Percentiles rank a stretch among this genome's conserved stretches.
Conservation (phyloP, 2,329 filamentous ascomycete species). For the Dendryphion nanum region DNA sequence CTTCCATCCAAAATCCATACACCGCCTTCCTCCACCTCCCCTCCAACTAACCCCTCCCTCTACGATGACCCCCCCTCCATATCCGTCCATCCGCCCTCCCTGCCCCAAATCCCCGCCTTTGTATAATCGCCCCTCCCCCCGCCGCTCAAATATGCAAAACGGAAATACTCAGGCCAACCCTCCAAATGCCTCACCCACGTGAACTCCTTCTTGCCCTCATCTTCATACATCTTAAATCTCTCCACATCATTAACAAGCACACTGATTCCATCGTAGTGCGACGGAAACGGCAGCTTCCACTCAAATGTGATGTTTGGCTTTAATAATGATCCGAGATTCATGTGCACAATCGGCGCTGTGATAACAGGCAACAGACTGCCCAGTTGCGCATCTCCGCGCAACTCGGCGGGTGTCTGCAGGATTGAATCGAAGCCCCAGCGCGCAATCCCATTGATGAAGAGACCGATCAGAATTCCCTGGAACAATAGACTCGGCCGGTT, state of each 20-base stretch:
- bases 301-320: constrained; percentile 63
- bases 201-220: constrained; percentile 55
- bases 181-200: constrained; percentile 57
- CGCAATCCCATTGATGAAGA: constrained; percentile 92
- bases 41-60: too few species aligned
- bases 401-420: constrained; percentile 72
- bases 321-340: constrained; percentile 47
- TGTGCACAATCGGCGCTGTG: constrained; percentile 37
- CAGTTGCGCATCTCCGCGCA: constrained; percentile 57
- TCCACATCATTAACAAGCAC: constrained; percentile 86
- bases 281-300: constrained; percentile 48
- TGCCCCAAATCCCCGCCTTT: constrained; percentile 69
- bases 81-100: constrained; percentile 62
- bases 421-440: constrained; percentile 92
- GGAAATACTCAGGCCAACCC: constrained; percentile 66
- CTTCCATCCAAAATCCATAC: too few species aligned
- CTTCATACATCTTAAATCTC: constrained; percentile 67
- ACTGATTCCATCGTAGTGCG: constrained; percentile 69
- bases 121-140: constrained; percentile 68
- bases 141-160: constrained; percentile 72
- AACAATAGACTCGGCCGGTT: constrained; percentile 82
- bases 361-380: constrained; percentile 60
- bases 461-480: constrained; percentile 82
- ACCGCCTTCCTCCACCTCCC: too few species aligned
- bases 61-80: constrained; percentile 61